Base-by-base conservation (phyloP, 2,329 filamentous ascomycete species). In the Dactylellina parvicollis region DNA sequence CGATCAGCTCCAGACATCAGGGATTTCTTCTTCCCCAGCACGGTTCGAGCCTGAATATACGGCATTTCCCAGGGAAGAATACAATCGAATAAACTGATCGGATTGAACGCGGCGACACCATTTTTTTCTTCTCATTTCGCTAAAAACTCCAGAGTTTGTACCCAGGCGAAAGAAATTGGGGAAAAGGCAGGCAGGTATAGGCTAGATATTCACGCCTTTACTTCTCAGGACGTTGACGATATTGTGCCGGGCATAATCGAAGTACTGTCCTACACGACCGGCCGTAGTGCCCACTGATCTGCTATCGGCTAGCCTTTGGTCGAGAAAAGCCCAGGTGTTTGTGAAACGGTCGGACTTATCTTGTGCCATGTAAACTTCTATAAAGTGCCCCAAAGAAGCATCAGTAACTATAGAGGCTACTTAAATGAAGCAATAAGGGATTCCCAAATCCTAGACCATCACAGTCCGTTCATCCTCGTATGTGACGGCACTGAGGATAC, bases 361-460 rank as follows among this genome's bases (percentile, higher is more conserved):
- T 70, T 90, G 92, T 20, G 92, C 97, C 92, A 98, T 97, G 82
- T 93, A 96, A 3, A 97, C 83, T 82, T 99, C 95, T 64, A 89
- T 46, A 3, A 59, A 22, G 82, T 81, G 0, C 18, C 18, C 34
- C 30, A 26, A 4, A 32, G 30, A 12, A 47, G 24, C n/a, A 16
- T 61, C 60, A 60, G 44, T 22, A 46, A 60, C 18, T 44, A n/a
- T 49, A 22, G 9, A 18, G 28, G 54, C 10, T 7, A 55, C 38
- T 32, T 20, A 36, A 20, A 55, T 52, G 49, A 20, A 12, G n/a
- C 40, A 36, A 20, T 12, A 16, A 61, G 5, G 46, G 12, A 42
- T 20, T 14, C 24, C 46, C 26, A 30, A 32, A 34, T 47, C 26
- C n/a, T 22, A 16, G 40, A 47, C 18, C 2, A 34, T 9, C n/a